These are phyloP conservation scores for Hypoxylon subgilvum DNA, from an alignment of 495 filamentous ascomycete species.

Conservation along the genomic window DNA sequence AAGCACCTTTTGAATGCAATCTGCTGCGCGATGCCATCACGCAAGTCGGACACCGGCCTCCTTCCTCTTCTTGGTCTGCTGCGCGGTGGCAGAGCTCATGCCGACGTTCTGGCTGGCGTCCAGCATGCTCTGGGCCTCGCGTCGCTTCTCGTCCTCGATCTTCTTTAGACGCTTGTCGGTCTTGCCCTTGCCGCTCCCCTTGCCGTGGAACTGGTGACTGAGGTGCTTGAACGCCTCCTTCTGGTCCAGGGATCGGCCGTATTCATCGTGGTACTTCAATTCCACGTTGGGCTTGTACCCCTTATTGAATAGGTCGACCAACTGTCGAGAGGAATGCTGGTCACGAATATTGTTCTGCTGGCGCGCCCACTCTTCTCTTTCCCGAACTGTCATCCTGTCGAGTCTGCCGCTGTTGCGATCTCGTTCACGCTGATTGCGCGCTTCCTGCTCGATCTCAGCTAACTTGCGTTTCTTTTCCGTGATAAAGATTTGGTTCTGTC, in stretches of 20 bases:
- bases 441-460: conserved; percentile 75
- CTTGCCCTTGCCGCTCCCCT: conserved; percentile 96
- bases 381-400: conserved; percentile 83
- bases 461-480: conserved; percentile 75
- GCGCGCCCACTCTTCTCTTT: conserved; percentile 88
- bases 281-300: conserved; percentile 90
- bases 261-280: conserved; percentile 87
- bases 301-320: conserved; percentile 81
- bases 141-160: conserved; percentile 92
- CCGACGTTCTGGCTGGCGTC: conserved; percentile 82
- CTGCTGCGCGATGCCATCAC: conserved; percentile 42
- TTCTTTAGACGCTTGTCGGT: conserved; percentile 96
- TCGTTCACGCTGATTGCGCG: conserved; percentile 82
- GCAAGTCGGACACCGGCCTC: conserved; percentile 89
- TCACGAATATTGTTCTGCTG: conserved; percentile 88
- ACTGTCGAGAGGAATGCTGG: conserved; percentile 75
- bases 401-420: conserved; percentile 82
- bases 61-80: conserved; percentile 78
- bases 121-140: conserved; percentile 77
- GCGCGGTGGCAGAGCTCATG: conserved; percentile 78
- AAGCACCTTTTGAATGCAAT: conserved; percentile 40
- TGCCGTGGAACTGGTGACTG: conserved; percentile 96
- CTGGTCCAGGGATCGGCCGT: conserved; percentile 79
- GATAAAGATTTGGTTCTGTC: conserved; percentile 81
- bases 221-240: conserved; percentile 95